Evolutionary conservation across 768 basidiomycete genomes (phyloP), one percentile per base, ranked within the genome.

Genomic region (Agrocybe chaxingu): DNA sequence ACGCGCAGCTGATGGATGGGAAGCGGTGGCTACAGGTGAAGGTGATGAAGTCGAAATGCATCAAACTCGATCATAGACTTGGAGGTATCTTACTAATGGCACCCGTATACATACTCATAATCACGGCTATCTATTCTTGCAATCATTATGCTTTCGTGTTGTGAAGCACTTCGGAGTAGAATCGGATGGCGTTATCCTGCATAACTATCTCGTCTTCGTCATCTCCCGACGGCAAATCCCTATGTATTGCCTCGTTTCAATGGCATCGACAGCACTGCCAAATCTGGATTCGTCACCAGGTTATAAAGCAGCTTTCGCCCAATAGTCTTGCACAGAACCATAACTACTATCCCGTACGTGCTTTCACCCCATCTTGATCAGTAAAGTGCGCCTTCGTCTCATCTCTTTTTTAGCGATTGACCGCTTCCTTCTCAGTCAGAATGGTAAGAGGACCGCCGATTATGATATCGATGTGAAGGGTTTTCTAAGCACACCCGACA

Each of bases 11-110:
- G 77, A 79, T 18, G 89, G 89, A 13, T 89, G 89, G 89, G 76
- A 86, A 69, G 84, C 85, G 19, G 83, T 91, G 38, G 82, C 89
- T 36, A 89, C 85, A 24, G 81, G 84, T 29, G 78, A 73, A 19
- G 87, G 88, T 53, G 86, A 87, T 54, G 72, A 67, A 10, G 72
- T 89, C 39, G 90, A 92, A 71, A 87, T 88, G 78, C 58, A 69
- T 19, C 75, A 81, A 62, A 57, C 66, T 44, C 59, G 61, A 47
- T 60, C 53, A 60, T 53, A 36, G 41, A 43, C 33, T 49, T 40
- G 33, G 24, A 49, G 32, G 40, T 41, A 45, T 12, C 3, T n/a
- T n/a, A 29, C 10, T 31, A 16, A 38, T 44, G 7, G 16, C 29
- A 50, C 40, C 30, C n/a, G 30, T 24, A 37, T 43, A 42, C 29